phyloP scores from a whole-genome alignment of 2,329 filamentous ascomycete genomes.

The Colletotrichum trifolii region DNA sequence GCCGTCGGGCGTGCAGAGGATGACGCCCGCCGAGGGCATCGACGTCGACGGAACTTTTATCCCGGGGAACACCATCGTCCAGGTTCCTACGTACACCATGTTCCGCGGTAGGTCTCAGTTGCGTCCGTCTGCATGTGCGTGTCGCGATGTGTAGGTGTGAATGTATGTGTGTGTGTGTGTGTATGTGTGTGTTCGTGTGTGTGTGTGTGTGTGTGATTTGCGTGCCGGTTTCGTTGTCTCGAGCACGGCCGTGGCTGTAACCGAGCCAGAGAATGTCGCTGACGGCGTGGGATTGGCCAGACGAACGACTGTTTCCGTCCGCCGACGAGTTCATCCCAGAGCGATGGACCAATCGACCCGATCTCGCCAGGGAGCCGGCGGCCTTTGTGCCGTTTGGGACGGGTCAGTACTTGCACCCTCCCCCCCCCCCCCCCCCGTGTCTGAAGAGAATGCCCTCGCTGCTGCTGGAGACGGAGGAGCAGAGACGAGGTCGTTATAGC shows the following conservation, averaged over 20 bases:
- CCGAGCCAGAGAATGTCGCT: neutral
- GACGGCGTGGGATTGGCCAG: conserved; percentile 17
- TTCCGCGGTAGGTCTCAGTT: conserved; percentile 34
- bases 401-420: conserved; percentile 34
- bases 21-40: conserved; percentile 51
- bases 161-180: neutral
- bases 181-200: too few species aligned
- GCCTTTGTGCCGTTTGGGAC: conserved; percentile 43
- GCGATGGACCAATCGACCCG: conserved; percentile 38
- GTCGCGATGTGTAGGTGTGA: neutral
- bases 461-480: too few species aligned
- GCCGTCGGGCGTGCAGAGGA: conserved; percentile 46
- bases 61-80: conserved; percentile 50
- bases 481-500: too few species aligned
- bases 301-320: conserved; percentile 37
- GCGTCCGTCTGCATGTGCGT: neutral
- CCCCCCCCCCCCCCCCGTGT: neutral
- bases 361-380: conserved; percentile 39
- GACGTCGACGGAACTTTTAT: conserved; percentile 46
- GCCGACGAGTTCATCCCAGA: conserved; percentile 42
- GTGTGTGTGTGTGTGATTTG: too few species aligned
- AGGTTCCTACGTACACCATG: conserved; percentile 43
- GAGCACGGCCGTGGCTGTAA: too few species aligned
- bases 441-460: too few species aligned
- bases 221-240: too few species aligned